Conservation (phyloP, 2,329 filamentous ascomycete species). For the Talaromyces sp. region DNA sequence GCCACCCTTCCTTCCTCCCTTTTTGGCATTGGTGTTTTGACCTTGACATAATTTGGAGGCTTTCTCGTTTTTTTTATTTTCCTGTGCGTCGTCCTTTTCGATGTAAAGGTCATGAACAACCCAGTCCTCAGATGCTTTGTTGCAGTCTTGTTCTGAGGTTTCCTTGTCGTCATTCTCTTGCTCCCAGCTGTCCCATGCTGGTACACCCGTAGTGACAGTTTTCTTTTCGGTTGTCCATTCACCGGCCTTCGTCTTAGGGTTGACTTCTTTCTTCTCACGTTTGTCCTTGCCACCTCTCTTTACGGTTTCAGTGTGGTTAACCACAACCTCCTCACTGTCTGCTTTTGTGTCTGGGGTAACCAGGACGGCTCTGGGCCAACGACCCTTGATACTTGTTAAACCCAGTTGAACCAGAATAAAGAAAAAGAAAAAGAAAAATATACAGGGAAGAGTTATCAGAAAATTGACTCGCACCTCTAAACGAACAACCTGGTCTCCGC, state of each 20-base stretch:
- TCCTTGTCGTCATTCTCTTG: neutral
- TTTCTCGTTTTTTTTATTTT: neutral
- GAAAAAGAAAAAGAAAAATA: neutral
- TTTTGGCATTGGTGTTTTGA: neutral
- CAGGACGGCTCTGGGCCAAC: neutral
- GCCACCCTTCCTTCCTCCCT: neutral
- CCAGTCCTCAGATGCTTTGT: neutral
- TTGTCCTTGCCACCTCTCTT: neutral
- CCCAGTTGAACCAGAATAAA: neutral
- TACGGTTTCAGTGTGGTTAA: too few relatives aligned
- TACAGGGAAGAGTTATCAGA: neutral
- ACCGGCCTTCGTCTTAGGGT: neutral
- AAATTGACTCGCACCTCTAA: neutral
- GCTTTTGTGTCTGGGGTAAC: neutral
- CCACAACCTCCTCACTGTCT: neutral
- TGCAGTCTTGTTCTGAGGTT: too few relatives aligned
- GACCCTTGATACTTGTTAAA: neutral
- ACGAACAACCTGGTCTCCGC: conserved; percentile 9
- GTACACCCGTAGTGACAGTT: neutral
- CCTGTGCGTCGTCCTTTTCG: neutral
- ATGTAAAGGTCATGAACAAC: neutral
- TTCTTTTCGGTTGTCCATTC: neutral
- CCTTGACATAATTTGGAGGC: neutral
- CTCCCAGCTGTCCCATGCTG: neutral
- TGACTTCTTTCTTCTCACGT: neutral